Base-by-base conservation (phyloP, 2,329 filamentous ascomycete genomes). In the Albifimbria verrucaria region DNA sequence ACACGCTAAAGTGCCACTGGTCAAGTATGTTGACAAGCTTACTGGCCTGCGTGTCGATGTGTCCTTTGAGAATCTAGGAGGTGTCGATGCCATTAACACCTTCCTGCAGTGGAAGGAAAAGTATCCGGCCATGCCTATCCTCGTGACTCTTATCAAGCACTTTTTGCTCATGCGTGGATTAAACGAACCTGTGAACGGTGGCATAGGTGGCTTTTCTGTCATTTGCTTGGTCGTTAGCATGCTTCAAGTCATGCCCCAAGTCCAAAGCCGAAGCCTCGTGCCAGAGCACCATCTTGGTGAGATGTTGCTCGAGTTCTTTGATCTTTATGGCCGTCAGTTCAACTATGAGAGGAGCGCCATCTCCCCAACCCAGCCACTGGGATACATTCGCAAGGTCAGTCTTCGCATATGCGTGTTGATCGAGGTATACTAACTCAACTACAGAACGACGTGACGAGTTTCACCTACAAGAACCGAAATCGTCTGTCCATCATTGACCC, bases 151-250 rank as follows among this genome's bases (percentile, higher is more conserved):
- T 23, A 82, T 99, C 72, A 99, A 99, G 74, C 94, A 99, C 60
- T 92, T 95, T 55, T 76, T 99, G 23, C 79, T 89, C 36, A 95
- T 99, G 84, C 85, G 92, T 56, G 90, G 87, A 1, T 77, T 97
- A 50, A 97, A 97, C 61, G 94, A 99, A 69, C 92, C 96, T 4
- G 88, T 90, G 41, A 90, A 86, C 55, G 94, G 94, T 52, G 94
- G 94, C 3, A 85, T 99, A 50, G 94, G 94, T 51, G 94, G 94
- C 3, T 97, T 97, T 67, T 90, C 92, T 1, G 88, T 96, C 58
- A 97, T 93, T 52, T 99, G 94, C 74, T 78, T 99, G 57, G 90
- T 97, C 6, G 90, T 94, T 54, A 94, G 89, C 75, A 85, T 96
- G 70, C 74, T 97, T 46, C 89, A 96, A 66, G 78, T 90, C 58